Conservation (phyloP, 768 basidiomycete species). For the Pleurotus salmoneostramineus region DNA sequence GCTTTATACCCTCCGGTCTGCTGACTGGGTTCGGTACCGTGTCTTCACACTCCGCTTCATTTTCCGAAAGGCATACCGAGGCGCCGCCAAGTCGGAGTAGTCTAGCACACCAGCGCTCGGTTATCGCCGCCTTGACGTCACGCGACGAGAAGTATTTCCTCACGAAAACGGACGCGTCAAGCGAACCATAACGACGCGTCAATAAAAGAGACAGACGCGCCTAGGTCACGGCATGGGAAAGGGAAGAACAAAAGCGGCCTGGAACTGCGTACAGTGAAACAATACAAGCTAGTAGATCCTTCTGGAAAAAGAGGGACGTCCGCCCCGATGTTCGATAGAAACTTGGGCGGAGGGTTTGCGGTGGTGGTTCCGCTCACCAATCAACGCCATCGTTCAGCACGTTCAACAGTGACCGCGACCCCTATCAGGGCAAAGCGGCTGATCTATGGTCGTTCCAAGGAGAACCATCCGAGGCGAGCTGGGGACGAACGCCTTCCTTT, state of each 20-base stretch:
- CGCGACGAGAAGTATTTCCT: constrained; percentile 19
- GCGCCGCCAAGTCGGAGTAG: constrained; percentile 15
- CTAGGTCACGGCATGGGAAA: background rate
- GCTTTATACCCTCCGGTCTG: too few relatives aligned
- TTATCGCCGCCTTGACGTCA: constrained; percentile 19
- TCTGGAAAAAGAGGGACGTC: background rate
- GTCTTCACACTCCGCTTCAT: too few relatives aligned
- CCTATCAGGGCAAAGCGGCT: background rate
- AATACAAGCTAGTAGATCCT: background rate
- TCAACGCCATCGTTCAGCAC: background rate
- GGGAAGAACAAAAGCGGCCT: background rate
- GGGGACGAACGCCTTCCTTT: constrained; percentile 1
- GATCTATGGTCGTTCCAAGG: background rate
- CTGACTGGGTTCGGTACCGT: too few relatives aligned
- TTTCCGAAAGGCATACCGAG: constrained; percentile 15
- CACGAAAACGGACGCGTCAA: background rate
- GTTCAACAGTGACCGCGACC: background rate
- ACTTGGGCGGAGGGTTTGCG: background rate
- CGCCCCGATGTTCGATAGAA: background rate
- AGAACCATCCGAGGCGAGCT: background rate
- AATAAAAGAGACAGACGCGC: background rate
- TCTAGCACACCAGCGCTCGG: constrained; percentile 11
- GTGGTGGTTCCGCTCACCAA: background rate
- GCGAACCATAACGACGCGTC: background rate
- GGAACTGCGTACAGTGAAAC: background rate